phyloP scores from a whole-genome alignment of 2,329 filamentous ascomycete species.

The Aureobasidium sp. region DNA sequence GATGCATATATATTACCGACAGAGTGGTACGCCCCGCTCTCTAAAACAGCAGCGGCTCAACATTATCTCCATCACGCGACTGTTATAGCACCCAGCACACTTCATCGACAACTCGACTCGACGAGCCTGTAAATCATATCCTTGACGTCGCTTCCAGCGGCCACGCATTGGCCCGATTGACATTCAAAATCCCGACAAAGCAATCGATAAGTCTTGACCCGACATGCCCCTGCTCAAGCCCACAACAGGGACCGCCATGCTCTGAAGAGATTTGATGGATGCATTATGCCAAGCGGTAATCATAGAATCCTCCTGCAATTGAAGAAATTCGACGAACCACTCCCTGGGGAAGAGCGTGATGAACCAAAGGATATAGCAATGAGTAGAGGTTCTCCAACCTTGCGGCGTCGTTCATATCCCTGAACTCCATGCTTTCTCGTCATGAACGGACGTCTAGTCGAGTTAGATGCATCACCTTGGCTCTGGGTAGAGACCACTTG shows the following conservation, averaged over 20 bases:
- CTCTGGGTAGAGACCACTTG: not conserved
- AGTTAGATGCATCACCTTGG: not conserved
- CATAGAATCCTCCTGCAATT: not conserved
- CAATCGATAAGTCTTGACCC: not conserved
- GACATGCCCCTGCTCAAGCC: not conserved
- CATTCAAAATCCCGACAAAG: not conserved
- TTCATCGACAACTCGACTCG: not conserved
- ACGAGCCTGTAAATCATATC: not conserved
- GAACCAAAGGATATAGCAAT: not conserved
- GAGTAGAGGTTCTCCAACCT: not conserved
- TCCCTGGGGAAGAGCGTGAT: not conserved
- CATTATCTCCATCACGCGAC: not conserved
- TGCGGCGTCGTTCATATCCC: not conserved
- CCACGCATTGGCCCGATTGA: not conserved
- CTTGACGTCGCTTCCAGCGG: not conserved
- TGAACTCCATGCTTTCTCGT: not conserved
- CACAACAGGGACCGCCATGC: not conserved
- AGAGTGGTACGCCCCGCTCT: not conserved
- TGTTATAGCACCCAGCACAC: not conserved
- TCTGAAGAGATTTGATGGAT: not conserved
- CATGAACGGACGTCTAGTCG: not conserved
- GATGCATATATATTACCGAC: not conserved
- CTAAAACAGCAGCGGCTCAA: not conserved
- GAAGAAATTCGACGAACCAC: not conserved
- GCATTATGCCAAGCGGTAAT: not conserved